These are phyloP conservation scores for Cystobasidium ongulense DNA, from an alignment of 768 basidiomycete species.

Conservation along the genomic window DNA sequence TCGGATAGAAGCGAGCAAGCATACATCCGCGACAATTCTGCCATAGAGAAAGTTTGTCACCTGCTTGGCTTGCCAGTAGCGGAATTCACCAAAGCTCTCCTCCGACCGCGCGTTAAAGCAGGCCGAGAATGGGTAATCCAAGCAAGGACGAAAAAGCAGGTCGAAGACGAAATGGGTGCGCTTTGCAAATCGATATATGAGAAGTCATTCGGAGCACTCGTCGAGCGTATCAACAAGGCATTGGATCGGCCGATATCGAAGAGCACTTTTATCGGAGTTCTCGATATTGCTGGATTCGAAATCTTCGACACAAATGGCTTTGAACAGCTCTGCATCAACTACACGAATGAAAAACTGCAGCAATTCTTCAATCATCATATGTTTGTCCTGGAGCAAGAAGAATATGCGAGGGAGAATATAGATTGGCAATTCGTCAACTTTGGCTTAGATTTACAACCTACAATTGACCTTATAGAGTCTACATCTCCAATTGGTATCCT, in stretches of 20 bases:
- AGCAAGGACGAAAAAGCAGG: conserved; percentile 80
- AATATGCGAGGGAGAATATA: conserved; percentile 91
- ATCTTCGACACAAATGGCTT: conserved; percentile 61
- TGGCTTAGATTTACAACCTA: conserved; percentile 91
- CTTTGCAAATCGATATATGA: conserved; percentile 94
- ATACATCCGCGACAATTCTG: conserved; percentile 41
- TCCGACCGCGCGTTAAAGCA: conserved; percentile 82
- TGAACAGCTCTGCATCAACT: conserved; percentile 96
- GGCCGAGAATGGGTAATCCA: conserved; percentile 96
- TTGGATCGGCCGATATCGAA: conserved; percentile 86
- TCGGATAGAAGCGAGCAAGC: conserved; percentile 65
- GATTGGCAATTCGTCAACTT: conserved; percentile 98
- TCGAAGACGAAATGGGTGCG: conserved; percentile 79
- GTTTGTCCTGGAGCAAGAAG: conserved; percentile 99
- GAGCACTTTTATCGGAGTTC: conserved; percentile 83
- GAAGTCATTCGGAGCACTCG: conserved; percentile 86
- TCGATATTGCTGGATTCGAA: conserved; percentile 99
- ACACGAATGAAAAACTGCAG: conserved; percentile 96
- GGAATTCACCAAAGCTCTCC: conserved; percentile 79
- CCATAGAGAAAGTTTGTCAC: conserved; percentile 61
- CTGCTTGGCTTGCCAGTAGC: conserved; percentile 76
- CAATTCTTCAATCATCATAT: conserved; percentile 99
- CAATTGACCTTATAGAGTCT: conserved; percentile 94
- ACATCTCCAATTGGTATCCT: conserved; percentile 74
- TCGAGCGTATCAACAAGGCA: conserved; percentile 88